A percentile compares a stretch with the other conserved stretches of the same genome.
phyloP scores from a whole-genome alignment of 2,329 filamentous ascomycete genomes.

The Cercospora sojina region DNA sequence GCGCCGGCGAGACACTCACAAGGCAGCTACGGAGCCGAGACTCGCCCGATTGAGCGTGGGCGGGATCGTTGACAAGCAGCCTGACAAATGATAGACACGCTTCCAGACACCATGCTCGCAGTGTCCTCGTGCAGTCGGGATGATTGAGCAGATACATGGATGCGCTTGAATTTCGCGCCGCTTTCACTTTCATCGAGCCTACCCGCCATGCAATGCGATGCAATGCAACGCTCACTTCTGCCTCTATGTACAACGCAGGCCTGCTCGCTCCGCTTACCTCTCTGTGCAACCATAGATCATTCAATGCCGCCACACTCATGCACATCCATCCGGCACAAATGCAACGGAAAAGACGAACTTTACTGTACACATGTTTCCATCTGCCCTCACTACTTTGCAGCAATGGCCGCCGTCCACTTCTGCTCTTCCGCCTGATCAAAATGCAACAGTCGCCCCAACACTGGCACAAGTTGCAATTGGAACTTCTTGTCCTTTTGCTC shows the following conservation, averaged over 20 bases:
- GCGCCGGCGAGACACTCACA: neutral
- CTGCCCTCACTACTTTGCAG: slow-evolving; percentile 39
- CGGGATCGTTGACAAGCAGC: neutral
- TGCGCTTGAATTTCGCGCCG: neutral
- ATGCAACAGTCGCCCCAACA: slow-evolving; percentile 71
- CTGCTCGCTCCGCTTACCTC: neutral
- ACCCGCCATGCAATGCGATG: neutral
- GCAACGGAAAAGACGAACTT: neutral
- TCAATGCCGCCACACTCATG: neutral
- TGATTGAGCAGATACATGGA: neutral
- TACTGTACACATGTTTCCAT: neutral
- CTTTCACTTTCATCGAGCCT: neutral
- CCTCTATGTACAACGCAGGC: neutral
- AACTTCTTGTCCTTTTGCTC: slow-evolving; percentile 77
- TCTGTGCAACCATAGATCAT: neutral
- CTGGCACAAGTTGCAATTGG: slow-evolving; percentile 72
- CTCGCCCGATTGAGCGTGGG: neutral
- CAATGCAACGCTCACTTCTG: neutral
- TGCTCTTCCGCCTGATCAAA: slow-evolving; percentile 83
- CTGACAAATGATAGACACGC: neutral
- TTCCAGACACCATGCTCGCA: neutral
- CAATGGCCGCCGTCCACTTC: slow-evolving; percentile 78
- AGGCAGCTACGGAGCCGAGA: neutral
- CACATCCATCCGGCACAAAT: neutral
- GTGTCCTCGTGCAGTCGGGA: neutral